Evolutionary conservation across 257 asterid species (phyloP).

Genomic region (Euphrasia confusa): DNA sequence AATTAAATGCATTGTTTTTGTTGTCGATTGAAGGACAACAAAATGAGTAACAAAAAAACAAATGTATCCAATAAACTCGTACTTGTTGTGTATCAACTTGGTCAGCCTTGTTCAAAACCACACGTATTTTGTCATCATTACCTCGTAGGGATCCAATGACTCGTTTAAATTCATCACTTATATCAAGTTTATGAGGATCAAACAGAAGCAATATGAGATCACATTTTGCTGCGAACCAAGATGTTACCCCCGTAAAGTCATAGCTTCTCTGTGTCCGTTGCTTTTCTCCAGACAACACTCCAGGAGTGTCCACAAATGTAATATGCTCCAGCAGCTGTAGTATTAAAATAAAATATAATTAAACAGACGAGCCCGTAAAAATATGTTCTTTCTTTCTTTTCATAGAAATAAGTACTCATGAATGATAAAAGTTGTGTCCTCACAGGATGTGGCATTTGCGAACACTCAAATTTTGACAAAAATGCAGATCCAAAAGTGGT

Average conservation of each 20-base stretch:
- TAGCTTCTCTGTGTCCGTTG: conserved; percentile 58
- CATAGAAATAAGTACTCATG: neutral
- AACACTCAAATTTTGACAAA: conserved; percentile 8
- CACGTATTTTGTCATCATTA: conserved; percentile 78
- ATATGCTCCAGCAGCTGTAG: conserved; percentile 49
- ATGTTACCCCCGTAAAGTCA: conserved; percentile 79
- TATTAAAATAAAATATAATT: too few relatives aligned
- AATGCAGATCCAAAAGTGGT: neutral
- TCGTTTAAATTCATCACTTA: conserved; percentile 75
- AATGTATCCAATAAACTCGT: conserved; percentile 4
- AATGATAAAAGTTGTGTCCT: neutral
- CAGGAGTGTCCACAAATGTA: conserved; percentile 84
- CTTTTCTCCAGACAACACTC: conserved; percentile 83
- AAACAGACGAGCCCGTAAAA: neutral
- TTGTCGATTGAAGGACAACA: neutral
- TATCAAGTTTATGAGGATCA: conserved; percentile 85
- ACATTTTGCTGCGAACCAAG: conserved; percentile 88
- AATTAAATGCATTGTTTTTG: neutral
- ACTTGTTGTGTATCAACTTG: conserved; percentile 86
- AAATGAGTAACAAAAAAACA: neutral
- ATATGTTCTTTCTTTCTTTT: neutral
- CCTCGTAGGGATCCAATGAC: conserved; percentile 72
- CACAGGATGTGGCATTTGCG: conserved; percentile 6
- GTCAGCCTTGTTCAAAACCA: conserved; percentile 76
- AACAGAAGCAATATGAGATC: conserved; percentile 68